Evolutionary conservation across 129 eudicot genomes (phyloP), one percentile per base, ranked within the genome.

Genomic region (Flaveria brownii): DNA sequence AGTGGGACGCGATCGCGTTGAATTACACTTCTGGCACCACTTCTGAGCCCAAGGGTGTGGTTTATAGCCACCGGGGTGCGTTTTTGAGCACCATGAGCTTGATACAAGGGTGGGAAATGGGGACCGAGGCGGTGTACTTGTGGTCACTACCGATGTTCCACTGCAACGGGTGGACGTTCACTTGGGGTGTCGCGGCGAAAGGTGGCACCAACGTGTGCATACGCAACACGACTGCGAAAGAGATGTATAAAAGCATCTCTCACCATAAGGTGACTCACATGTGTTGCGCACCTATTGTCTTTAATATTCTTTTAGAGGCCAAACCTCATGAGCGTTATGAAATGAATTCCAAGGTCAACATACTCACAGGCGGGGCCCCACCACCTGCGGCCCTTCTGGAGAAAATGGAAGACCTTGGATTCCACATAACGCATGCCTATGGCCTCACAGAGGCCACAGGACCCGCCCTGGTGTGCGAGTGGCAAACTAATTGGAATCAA

Each of bases 131-230:
- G 0, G 87, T 89, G 15, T 86, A 82, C 25, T 10, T 89, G 6
- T 88, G 94, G 94, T 83, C 90, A 1, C 78, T 88, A 0, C 88
- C 88, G 0, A 88, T 88, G 94, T 88, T 86, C 79, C 94, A 86
- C 50, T 84, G 90, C 75, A 88, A 88, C 70, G 94, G 94, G 10
- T 88, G 94, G 94, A 80, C 86, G 18, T 84, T 79, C 82, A 82
- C 90, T 6, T 88, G 94, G 94, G 94, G 85, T 0, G 82, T 84
- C 16, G 91, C 94, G 1, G 94, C 94, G 0, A 72, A 82, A 15
- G 94, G 94, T 4, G 94, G 87, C 2, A 86, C 87, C 51, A 88
- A 88, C 55, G 85, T 88, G 1, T 88, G 94, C 78, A 84, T 88
- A 57, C 86, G 88, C 36, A 54, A 74, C 64, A 77, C 86, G 39